Base-by-base conservation (phyloP, 2,329 filamentous ascomycete genomes). In the Penicillium oxalicum region DNA sequence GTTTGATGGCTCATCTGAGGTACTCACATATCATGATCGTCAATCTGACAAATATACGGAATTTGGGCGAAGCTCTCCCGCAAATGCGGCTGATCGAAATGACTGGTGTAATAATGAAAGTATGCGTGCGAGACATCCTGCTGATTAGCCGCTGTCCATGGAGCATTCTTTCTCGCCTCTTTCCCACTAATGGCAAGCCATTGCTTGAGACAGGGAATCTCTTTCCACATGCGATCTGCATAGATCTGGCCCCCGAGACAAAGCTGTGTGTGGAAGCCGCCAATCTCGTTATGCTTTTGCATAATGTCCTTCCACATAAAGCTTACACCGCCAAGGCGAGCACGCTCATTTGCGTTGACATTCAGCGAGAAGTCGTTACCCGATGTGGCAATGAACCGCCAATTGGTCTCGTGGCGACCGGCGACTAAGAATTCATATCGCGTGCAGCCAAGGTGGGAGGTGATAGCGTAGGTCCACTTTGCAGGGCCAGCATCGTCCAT, bases 251-350 rank as follows among this genome's bases (percentile, higher is more conserved):
- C 88, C 47, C 93, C 93, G 4, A 96, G 74, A 11, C 91, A 93
- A 6, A 98, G 77, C 64, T 98, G 93, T 5, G 88, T 85, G 62
- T 98, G 93, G 68, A 97, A 98, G 1, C 93, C 93, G 47, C 91
- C 90, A 59, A 91, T 95, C 60, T 98, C 93, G 27, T 91, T 83
- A 61, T 98, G 95, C 77, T 96, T 96, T 70, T 96, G 90, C 64
- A 98, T 78, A 27, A 98, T 91, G 61, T 98, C 93, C 63, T 96
- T 97, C 93, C 93, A 98, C 91, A 98, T 95, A 64, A 93, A 88
- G 0, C 91, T 88, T 1, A 94, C 80, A 1, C 93, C 93, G 28
- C 93, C 93, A 1, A 97, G 79, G 60, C 86, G 88, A 29, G 84
- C 82, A 38, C 91, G 81, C 60, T 98, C 93, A 52, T 86, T 89